Conservation (phyloP, 345 rosid genomes). For the Rhodamnia argentea region DNA sequence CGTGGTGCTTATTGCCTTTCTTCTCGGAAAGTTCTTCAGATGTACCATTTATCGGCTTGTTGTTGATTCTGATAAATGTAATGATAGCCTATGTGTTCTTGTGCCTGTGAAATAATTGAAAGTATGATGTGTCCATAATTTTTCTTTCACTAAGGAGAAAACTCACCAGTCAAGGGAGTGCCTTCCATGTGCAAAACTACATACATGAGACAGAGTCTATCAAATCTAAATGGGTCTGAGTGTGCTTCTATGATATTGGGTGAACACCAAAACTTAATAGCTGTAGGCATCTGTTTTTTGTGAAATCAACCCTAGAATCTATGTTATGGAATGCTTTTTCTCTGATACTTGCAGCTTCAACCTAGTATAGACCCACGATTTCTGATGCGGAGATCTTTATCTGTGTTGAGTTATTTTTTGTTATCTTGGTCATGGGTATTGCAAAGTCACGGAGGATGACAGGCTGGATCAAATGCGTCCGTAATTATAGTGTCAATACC, state of each 20-base stretch:
- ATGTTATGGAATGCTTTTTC: not conserved
- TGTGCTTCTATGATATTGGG: not conserved
- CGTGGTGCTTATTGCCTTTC: not conserved
- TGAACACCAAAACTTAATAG: not conserved
- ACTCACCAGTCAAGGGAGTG: not conserved
- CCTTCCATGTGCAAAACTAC: not conserved
- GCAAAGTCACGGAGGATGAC: not conserved
- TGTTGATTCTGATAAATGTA: not conserved
- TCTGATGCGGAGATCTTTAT: not conserved
- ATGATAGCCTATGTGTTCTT: not conserved
- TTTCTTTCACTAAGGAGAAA: not conserved
- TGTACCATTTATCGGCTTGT: not conserved
- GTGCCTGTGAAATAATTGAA: not conserved
- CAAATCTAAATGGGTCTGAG: not conserved
- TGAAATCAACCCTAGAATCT: not conserved
- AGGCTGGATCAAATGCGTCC: not conserved
- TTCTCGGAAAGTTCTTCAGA: not conserved
- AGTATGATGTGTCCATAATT: not conserved
- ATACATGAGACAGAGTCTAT: not conserved
- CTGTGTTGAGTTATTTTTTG: not conserved
- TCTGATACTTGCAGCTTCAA: not conserved
- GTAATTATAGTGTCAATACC: not conserved
- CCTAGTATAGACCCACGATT: not conserved
- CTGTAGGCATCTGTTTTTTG: not conserved
- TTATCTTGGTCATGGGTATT: not conserved